phyloP scores from a whole-genome alignment of 2,329 filamentous ascomycete species.

The Ceratocystis colombiana region DNA sequence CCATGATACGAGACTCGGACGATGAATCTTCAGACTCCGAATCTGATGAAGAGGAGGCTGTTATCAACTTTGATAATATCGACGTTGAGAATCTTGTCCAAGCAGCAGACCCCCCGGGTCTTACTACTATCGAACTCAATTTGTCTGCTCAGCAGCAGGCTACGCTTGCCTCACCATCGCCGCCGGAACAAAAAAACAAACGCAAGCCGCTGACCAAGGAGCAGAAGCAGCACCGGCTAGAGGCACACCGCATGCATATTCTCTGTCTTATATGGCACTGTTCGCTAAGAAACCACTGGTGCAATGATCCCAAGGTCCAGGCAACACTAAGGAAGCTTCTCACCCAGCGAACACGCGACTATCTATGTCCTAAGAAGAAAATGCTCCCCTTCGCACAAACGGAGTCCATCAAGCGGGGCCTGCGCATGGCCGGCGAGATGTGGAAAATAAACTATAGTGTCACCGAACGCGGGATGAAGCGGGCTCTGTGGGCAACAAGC shows the following conservation, averaged over 20 bases:
- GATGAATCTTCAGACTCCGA: slow-evolving; percentile 36
- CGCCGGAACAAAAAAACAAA: slow-evolving; percentile 7
- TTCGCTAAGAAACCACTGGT: slow-evolving; percentile 74
- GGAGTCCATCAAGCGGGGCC: slow-evolving; percentile 65
- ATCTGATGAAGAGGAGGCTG: slow-evolving; percentile 35
- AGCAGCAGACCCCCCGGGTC: slow-evolving; percentile 27
- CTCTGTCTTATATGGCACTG: slow-evolving; percentile 73
- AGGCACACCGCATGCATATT: slow-evolving; percentile 79
- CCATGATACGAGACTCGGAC: slow-evolving; percentile 41
- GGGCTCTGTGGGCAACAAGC: slow-evolving; percentile 66
- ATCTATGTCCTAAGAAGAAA: slow-evolving; percentile 57
- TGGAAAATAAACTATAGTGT: slow-evolving; percentile 63
- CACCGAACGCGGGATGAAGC: slow-evolving; percentile 58
- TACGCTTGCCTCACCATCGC: not conserved
- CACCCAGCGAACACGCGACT: slow-evolving; percentile 52
- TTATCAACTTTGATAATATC: slow-evolving; percentile 42
- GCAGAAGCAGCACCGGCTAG: slow-evolving; percentile 50
- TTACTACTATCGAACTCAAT: slow-evolving; percentile 42
- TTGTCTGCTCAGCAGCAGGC: slow-evolving; percentile 29
- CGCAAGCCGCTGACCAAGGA: slow-evolving; percentile 45
- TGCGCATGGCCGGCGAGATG: slow-evolving; percentile 56
- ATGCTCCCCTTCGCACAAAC: slow-evolving; percentile 66
- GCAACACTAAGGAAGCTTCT: slow-evolving; percentile 54
- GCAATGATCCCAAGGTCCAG: slow-evolving; percentile 65
- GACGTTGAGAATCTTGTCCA: slow-evolving; percentile 33